These are phyloP conservation scores for Coemansia sp. DNA, from an alignment of 192 early-diverging fungal genomes.

Conservation along the genomic window DNA sequence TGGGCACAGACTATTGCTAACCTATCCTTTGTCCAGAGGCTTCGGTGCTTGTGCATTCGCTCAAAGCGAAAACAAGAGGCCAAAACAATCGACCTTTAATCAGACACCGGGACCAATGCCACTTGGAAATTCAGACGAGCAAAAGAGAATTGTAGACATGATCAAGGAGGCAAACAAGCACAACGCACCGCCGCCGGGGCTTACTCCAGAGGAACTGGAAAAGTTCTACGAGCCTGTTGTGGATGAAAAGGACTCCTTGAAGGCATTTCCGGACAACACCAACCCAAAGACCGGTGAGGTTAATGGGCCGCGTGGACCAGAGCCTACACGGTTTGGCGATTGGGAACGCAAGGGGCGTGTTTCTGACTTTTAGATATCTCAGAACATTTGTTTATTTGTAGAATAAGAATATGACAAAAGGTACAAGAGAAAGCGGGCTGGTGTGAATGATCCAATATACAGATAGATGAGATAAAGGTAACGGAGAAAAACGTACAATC, in stretches of 20 bases:
- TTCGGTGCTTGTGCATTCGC: neutral
- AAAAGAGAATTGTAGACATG: conserved; percentile 62
- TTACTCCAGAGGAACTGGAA: conserved; percentile 46
- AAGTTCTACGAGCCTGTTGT: conserved; percentile 45
- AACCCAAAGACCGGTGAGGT: conserved; percentile 74
- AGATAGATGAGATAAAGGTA: neutral
- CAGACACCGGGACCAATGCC: conserved; percentile 62
- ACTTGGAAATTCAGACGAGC: conserved; percentile 62
- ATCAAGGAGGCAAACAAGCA: conserved; percentile 51
- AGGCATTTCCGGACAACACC: conserved; percentile 62
- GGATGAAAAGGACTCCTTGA: conserved; percentile 51
- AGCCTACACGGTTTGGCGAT: conserved; percentile 81
- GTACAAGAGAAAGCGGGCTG: neutral
- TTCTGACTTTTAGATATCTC: conserved; percentile 60
- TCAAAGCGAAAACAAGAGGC: neutral
- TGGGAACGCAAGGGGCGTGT: conserved; percentile 81
- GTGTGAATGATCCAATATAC: conserved; percentile 33
- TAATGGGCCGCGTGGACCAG: conserved; percentile 73
- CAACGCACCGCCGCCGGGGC: conserved; percentile 39
- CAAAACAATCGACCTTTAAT: conserved; percentile 28
- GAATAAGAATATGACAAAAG: neutral
- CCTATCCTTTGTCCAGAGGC: neutral
- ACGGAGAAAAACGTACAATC: neutral
- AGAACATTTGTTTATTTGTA: neutral
- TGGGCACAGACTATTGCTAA: neutral